Evolutionary conservation across 2,329 filamentous ascomycete species (phyloP).

Genomic region (Orbilia brochopaga): DNA sequence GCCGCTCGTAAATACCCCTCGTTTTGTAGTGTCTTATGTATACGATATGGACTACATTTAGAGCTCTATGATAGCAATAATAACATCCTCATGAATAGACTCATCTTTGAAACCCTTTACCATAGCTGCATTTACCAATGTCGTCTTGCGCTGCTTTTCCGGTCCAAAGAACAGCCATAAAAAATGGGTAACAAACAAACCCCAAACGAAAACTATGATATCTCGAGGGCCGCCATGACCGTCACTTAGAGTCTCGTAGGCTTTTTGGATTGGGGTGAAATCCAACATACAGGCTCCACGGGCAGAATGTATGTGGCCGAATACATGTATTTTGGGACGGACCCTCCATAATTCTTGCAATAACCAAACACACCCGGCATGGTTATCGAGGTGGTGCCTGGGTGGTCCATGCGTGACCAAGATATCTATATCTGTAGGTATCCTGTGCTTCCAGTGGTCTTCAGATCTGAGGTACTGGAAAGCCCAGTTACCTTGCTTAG

Average conservation of each 20-base stretch:
- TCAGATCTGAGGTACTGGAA: constrained; percentile 74
- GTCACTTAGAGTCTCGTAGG: constrained; percentile 71
- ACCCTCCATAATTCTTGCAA: constrained; percentile 76
- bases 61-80: constrained; percentile 1
- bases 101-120: constrained; percentile 25
- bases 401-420: constrained; percentile 83
- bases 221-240: constrained; percentile 48
- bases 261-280: constrained; percentile 75
- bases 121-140: constrained; percentile 35
- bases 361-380: constrained; percentile 73
- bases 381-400: constrained; percentile 72
- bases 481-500: constrained; percentile 69
- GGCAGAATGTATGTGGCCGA: constrained; percentile 82
- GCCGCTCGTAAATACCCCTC: too few species aligned
- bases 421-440: constrained; percentile 76
- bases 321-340: constrained; percentile 77
- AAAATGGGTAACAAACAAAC: constrained; percentile 1
- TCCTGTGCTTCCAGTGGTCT: constrained; percentile 74
- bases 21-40: too few species aligned
- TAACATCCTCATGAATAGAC: not conserved
- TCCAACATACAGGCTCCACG: constrained; percentile 72
- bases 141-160: not conserved
- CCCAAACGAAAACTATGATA: constrained; percentile 8
- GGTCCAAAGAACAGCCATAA: not conserved
- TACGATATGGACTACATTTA: not conserved